These are phyloP conservation scores for Ophiocordyceps sinensis DNA, from an alignment of 2,329 filamentous ascomycete genomes.

Conservation along the genomic window DNA sequence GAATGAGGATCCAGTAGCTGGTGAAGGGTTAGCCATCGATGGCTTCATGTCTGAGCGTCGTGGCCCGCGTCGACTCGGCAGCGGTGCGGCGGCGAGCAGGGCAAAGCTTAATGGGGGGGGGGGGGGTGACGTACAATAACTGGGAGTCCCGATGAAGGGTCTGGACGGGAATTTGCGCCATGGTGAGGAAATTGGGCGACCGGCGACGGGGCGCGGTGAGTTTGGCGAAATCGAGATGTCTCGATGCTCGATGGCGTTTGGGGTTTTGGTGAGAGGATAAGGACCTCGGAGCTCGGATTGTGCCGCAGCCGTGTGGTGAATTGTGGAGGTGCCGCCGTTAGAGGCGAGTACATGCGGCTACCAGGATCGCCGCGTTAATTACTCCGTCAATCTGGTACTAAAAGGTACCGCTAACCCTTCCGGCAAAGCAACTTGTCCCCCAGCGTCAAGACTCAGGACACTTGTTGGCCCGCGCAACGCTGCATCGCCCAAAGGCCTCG, in stretches of 20 bases:
- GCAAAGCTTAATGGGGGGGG: not conserved
- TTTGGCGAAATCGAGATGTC: not conserved
- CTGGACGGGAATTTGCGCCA: constrained; percentile 79
- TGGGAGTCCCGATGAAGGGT: constrained; percentile 98
- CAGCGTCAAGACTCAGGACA: not conserved
- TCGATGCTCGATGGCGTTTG: not conserved
- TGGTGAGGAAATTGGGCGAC: constrained; percentile 22
- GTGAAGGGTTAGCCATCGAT: not conserved
- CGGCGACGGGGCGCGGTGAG: not conserved
- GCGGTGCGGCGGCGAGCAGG: not conserved
- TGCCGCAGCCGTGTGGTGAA: not conserved
- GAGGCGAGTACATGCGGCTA: not conserved
- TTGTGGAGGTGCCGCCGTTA: not conserved
- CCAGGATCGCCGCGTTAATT: too few relatives aligned
- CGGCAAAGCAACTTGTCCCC: not conserved
- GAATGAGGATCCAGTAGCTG: constrained; percentile 98
- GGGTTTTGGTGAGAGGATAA: not conserved
- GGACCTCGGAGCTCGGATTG: not conserved
- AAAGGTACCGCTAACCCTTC: too few relatives aligned
- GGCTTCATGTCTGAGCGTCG: too few relatives aligned
- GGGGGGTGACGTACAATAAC: constrained; percentile 58
- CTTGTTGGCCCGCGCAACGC: not conserved
- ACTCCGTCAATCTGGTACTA: too few relatives aligned
- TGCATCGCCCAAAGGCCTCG: not conserved
- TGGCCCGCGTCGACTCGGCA: not conserved